These are phyloP conservation scores for Veloboletus limbatus DNA, from an alignment of 1,284 basidiomycete species.

Conservation along the genomic window DNA sequence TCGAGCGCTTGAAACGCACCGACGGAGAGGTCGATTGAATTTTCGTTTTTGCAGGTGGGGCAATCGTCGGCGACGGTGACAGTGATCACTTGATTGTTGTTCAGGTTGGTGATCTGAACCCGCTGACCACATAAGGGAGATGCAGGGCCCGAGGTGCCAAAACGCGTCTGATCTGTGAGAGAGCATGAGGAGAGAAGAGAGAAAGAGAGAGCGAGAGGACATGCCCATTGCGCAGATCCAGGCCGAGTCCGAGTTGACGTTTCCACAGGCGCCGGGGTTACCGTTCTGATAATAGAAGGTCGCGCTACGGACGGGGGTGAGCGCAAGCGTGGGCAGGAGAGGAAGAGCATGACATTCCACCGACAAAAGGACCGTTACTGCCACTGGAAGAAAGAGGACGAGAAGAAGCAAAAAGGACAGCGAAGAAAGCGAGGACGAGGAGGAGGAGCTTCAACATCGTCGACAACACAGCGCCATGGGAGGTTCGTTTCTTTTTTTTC, in stretches of 20 bases:
- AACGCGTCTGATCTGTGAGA: conserved; percentile 44
- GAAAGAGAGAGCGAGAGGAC: conserved; percentile 18
- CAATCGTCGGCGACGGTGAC: conserved; percentile 78
- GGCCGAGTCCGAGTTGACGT: conserved; percentile 60
- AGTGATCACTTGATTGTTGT: conserved; percentile 54
- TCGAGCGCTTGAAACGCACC: conserved; percentile 65
- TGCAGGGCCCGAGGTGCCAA: conserved; percentile 45
- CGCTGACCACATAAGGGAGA: conserved; percentile 65
- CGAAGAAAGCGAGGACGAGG: conserved; percentile 47
- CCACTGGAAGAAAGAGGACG: conserved; percentile 1
- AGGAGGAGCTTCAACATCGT: conserved; percentile 51
- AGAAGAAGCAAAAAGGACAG: conserved; percentile 44
- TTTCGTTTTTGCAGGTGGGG: conserved; percentile 68
- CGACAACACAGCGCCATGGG: too few relatives aligned
- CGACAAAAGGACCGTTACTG: conserved; percentile 20
- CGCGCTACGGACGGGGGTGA: conserved; percentile 42
- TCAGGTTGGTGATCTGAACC: conserved; percentile 62
- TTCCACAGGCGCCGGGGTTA: conserved; percentile 72
- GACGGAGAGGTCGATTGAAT: conserved; percentile 81
- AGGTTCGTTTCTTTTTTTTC: too few relatives aligned
- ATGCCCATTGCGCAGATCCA: conserved; percentile 67
- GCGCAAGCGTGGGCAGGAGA: neutral
- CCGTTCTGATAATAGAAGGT: conserved; percentile 75
- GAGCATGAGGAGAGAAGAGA: conserved; percentile 9
- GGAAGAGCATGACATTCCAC: conserved; percentile 47